Conservation (phyloP, 2,329 filamentous ascomycete genomes). For the Xylariaceae sp. region DNA sequence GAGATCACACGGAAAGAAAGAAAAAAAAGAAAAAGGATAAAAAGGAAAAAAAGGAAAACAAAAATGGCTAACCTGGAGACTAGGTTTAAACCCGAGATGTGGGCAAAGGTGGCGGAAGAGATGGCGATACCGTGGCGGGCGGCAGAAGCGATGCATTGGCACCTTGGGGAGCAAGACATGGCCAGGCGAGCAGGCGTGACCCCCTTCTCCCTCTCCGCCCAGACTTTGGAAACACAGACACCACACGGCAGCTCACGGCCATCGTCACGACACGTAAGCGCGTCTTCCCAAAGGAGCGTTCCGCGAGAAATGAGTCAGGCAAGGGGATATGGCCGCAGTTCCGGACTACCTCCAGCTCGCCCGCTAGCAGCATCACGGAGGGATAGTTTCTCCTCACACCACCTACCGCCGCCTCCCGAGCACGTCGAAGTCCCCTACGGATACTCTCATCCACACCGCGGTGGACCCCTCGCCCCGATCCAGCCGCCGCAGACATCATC, state of each 20-base stretch:
- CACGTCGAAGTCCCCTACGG: constrained; percentile 17
- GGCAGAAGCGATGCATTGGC: constrained; percentile 97
- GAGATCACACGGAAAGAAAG: no score
- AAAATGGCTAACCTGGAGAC: constrained; percentile 22
- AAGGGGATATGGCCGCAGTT: constrained; percentile 33
- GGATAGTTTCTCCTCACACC: constrained; percentile 35
- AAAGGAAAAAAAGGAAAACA: no score
- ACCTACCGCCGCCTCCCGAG: constrained; percentile 25
- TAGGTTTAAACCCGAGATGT: constrained; percentile 98
- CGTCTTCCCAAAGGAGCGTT: constrained; percentile 43
- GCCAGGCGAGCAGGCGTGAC: constrained; percentile 83
- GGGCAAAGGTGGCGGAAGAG: constrained; percentile 90
- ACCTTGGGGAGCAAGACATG: constrained; percentile 90
- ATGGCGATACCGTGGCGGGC: constrained; percentile 94
- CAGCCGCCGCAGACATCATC: constrained; percentile 39
- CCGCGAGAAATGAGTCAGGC: constrained; percentile 37
- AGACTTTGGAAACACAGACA: constrained; percentile 43
- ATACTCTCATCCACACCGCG: constrained; percentile 33
- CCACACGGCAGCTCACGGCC: constrained; percentile 36
- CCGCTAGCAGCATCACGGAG: constrained; percentile 37
- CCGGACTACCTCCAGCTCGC: constrained; percentile 29
- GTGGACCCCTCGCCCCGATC: constrained; percentile 48
- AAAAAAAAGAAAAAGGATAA: no score
- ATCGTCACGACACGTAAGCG: constrained; percentile 36
- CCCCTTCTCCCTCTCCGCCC: constrained; percentile 67